These are phyloP conservation scores for Trichosporon sp. DNA, from an alignment of 1,284 basidiomycete species.

Conservation along the genomic window DNA sequence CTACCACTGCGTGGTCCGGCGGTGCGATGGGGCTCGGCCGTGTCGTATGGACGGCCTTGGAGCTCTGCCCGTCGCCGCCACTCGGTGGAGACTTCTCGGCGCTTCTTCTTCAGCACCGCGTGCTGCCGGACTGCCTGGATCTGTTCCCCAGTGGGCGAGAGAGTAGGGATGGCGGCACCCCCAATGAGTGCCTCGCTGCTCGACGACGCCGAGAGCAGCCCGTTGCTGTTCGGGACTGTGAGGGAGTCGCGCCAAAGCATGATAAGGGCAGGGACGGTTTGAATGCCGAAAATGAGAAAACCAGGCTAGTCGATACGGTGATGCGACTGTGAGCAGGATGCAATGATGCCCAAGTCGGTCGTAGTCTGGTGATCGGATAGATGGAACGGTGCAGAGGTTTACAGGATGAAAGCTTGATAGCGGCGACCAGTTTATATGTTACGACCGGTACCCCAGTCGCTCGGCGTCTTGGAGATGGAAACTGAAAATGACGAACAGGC, in stretches of 20 bases:
- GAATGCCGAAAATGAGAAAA: background rate
- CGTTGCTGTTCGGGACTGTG: background rate
- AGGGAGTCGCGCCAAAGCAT: slow-evolving; percentile 18
- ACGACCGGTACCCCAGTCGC: background rate
- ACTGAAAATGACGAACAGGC: slow-evolving; percentile 14
- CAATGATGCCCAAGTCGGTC: background rate
- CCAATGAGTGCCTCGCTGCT: background rate
- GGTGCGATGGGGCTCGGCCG: background rate
- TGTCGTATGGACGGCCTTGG: background rate
- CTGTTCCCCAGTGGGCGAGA: slow-evolving; percentile 1
- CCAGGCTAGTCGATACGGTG: background rate
- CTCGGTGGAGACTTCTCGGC: background rate
- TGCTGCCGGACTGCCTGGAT: background rate
- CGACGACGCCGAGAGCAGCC: background rate
- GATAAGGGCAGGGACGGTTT: background rate
- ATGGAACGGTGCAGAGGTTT: background rate
- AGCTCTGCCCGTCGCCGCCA: background rate
- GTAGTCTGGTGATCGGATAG: background rate
- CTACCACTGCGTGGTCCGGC: background rate
- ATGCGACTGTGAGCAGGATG: background rate
- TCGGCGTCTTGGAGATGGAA: background rate
- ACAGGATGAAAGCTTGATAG: background rate
- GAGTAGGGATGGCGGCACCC: background rate
- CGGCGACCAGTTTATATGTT: background rate
- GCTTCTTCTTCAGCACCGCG: slow-evolving; percentile 12